Conservation (phyloP, 1,139 yeast genomes). For the Pichia cactophila region DNA sequence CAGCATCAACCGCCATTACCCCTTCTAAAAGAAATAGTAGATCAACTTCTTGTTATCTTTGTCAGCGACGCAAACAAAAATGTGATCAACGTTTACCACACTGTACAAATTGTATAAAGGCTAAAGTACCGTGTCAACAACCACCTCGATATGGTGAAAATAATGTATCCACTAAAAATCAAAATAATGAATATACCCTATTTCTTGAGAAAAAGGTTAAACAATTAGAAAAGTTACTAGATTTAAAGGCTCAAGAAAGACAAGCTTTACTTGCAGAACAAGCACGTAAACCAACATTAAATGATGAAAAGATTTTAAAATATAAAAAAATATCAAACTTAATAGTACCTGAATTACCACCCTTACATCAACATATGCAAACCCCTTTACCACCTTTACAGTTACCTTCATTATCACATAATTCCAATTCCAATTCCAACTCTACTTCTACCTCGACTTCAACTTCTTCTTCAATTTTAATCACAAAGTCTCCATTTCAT, state of each 20-base stretch:
- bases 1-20: not conserved
- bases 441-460: not conserved
- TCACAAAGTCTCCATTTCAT: not conserved
- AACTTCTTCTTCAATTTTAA: not conserved
- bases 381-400: slow-evolving; percentile 1
- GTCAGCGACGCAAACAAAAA: slow-evolving; percentile 47
- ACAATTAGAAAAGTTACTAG: slow-evolving; percentile 39
- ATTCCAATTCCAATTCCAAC: not conserved
- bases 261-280: not conserved
- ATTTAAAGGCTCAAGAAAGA: slow-evolving; percentile 11
- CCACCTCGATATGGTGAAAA: slow-evolving; percentile 43
- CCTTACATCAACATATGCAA: not conserved
- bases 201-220: slow-evolving; percentile 45
- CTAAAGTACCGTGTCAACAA: slow-evolving; percentile 49
- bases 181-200: slow-evolving; percentile 44
- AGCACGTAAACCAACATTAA: slow-evolving; percentile 1
- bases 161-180: slow-evolving; percentile 25
- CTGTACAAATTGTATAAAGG: slow-evolving; percentile 54
- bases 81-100: slow-evolving; percentile 56
- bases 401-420: not conserved
- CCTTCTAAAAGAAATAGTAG: slow-evolving; percentile 32
- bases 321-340: slow-evolving; percentile 38
- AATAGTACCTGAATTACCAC: slow-evolving; percentile 9
- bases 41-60: slow-evolving; percentile 43
- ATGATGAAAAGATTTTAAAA: slow-evolving; percentile 27